Base-by-base conservation (phyloP, 2,329 filamentous ascomycete genomes). In the Ploettnerulaceae sp. region DNA sequence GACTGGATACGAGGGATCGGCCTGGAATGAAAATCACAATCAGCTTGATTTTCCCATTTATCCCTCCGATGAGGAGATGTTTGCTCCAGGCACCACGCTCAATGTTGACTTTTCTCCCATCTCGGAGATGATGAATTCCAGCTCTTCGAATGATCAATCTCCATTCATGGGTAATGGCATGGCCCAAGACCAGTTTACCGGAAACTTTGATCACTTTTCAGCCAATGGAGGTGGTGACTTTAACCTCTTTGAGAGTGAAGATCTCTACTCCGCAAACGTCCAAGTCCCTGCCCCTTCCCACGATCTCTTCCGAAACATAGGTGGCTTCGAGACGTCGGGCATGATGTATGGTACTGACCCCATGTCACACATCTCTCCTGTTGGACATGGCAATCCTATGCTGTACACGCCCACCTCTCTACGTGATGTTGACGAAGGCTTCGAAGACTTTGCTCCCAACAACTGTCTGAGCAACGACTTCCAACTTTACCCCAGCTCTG, bases 341-440 rank as follows among this genome's bases (percentile, higher is more conserved):
- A 24, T 55, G 36, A 47, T 52, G n/a, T 57, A 54, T 33, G 47
- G 36, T 20, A 35, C 53, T n/a, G 54, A 61, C 28, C 57, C 66
- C 5, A 61, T 65, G 26, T 67, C 72, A 20, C 82, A 86, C 51
- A 75, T 88, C 51, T 89, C 84, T 3, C 83, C 84, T 7, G 72
- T 74, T 44, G 84, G 81, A 4, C 83, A 87, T 57, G 74, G 76
- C 26, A 81, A 84, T 49, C 69, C 80, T 1, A 85, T 86, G 69
- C 73, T 88, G 24, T 84, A 75, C 66, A 84, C 84, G 7, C 81
- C 84, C 37, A 73, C 74, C 32, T 82, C 81, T 0, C 65, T 80
- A 49, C 69, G 70, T 14, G 75, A 79, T 18, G 71, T 80, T 20
- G 84, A 89, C 50, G 83, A 88, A 45, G 60, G 58, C 3, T 63